Conservation (phyloP, 2,329 filamentous ascomycete genomes). For the Fusarium sp. region DNA sequence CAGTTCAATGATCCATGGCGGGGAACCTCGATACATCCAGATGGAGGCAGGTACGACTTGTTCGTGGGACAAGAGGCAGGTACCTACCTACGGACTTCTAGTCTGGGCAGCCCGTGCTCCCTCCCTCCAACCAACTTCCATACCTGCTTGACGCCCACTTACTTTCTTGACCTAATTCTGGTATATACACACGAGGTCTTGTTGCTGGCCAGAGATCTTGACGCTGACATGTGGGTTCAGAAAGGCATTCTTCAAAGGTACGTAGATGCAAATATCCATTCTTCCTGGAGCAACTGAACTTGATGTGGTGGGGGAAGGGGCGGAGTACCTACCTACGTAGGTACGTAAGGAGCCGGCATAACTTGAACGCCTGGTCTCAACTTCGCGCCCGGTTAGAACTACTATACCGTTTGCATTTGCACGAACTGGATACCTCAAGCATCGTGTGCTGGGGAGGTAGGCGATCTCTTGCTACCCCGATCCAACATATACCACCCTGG, state of each 20-base stretch:
- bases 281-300: not conserved
- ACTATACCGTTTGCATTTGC: conserved; percentile 2
- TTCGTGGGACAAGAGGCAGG: not conserved
- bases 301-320: not conserved
- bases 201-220: not conserved
- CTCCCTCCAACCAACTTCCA: not conserved
- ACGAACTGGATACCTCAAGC: conserved; percentile 8
- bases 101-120: not conserved
- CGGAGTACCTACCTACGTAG: not conserved
- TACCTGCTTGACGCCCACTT: not conserved
- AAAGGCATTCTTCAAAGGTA: not conserved
- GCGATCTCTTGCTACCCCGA: not conserved
- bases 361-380: conserved; percentile 6
- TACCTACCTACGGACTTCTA: not conserved
- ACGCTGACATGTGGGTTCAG: not conserved
- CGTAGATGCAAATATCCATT: conserved; percentile 16
- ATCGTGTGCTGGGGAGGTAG: not conserved
- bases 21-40: conserved; percentile 7
- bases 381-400: not conserved
- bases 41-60: not conserved
- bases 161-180: not conserved
- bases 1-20: conserved; percentile 3
- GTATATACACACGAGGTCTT: not conserved
- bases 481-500: not conserved
- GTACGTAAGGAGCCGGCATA: not conserved